Evolutionary conservation across 2,329 filamentous ascomycete genomes (phyloP).

Genomic region (Bipolaris zeicola): DNA sequence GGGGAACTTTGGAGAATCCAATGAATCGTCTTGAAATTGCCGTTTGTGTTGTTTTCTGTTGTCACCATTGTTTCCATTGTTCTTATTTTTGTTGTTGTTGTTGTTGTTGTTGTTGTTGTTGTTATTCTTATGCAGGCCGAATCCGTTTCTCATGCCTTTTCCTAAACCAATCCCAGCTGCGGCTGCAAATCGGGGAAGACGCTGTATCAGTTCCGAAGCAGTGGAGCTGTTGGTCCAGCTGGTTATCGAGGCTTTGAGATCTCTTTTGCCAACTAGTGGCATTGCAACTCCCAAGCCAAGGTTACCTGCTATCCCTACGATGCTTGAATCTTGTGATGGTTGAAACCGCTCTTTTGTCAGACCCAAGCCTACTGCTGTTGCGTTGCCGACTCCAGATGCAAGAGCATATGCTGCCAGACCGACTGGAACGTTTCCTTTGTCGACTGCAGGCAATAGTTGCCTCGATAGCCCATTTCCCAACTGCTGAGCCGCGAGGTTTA

Average conservation of each 20-base stretch:
- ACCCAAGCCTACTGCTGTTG: conserved; percentile 31
- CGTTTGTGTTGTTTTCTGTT: background rate
- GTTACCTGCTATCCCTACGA: conserved; percentile 34
- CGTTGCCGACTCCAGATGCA: conserved; percentile 38
- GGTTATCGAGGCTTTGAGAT: conserved; percentile 25
- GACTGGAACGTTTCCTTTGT: conserved; percentile 8
- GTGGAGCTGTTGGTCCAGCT: conserved; percentile 10
- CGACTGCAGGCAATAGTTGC: conserved; percentile 26
- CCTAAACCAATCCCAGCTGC: conserved; percentile 37
- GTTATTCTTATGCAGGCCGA: conserved; percentile 19
- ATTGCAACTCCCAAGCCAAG: conserved; percentile 33
- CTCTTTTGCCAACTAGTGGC: conserved; percentile 32
- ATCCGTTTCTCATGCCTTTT: conserved; percentile 32
- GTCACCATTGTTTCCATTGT: no score
- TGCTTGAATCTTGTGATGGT: conserved; percentile 22
- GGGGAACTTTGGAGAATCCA: conserved; percentile 15
- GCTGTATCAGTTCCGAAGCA: conserved; percentile 16
- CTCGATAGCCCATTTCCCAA: conserved; percentile 32
- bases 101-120: background rate
- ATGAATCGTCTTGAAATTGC: background rate
- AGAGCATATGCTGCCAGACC: conserved; percentile 32
- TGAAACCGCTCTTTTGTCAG: conserved; percentile 26
- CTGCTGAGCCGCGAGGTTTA: conserved; percentile 35
- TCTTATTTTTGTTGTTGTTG: no score
- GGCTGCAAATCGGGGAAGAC: conserved; percentile 32